Evolutionary conservation across 164 flowering plant species (phyloP).

Genomic region (Nymphaea thermarum): DNA sequence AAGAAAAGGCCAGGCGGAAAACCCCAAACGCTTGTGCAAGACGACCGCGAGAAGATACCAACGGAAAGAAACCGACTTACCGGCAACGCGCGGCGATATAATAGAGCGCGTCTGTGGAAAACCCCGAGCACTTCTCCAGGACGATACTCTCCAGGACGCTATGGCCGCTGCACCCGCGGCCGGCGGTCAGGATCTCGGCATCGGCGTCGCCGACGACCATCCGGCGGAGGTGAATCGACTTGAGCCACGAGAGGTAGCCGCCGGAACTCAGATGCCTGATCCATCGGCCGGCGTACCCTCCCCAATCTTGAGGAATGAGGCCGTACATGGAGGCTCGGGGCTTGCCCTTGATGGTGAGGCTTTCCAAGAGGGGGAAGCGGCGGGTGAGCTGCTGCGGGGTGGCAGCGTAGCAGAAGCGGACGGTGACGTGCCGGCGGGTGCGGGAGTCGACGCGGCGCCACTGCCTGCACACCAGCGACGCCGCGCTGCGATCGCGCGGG

Average conservation of each 20-base stretch:
- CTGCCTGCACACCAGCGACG: conserved; percentile 53
- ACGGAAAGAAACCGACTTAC: conserved; percentile 13
- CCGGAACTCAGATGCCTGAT: conserved; percentile 7
- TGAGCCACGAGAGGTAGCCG: conserved; percentile 35
- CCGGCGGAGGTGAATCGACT: conserved; percentile 58
- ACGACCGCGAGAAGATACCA: not conserved
- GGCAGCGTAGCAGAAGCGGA: conserved; percentile 66
- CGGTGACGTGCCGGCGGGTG: conserved; percentile 64
- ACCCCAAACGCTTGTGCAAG: too few relatives aligned
- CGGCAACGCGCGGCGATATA: conserved; percentile 52
- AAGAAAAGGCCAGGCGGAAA: too few relatives aligned
- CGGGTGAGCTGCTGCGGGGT: conserved; percentile 41
- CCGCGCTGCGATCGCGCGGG: conserved; percentile 49
- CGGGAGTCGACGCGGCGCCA: conserved; percentile 60
- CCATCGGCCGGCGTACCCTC: conserved; percentile 82
- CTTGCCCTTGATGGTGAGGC: conserved; percentile 70
- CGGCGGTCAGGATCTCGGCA: conserved; percentile 35
- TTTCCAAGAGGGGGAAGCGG: conserved; percentile 47
- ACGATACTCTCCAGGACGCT: conserved; percentile 14
- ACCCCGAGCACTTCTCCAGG: conserved; percentile 78
- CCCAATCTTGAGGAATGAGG: conserved; percentile 85
- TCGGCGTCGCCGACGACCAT: conserved; percentile 73
- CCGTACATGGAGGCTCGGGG: conserved; percentile 91
- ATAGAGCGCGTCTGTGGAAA: conserved; percentile 65
- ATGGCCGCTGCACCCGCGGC: conserved; percentile 37